Evolutionary conservation across 2,329 filamentous ascomycete genomes (phyloP).

Genomic region (Coniochaeta sp.): DNA sequence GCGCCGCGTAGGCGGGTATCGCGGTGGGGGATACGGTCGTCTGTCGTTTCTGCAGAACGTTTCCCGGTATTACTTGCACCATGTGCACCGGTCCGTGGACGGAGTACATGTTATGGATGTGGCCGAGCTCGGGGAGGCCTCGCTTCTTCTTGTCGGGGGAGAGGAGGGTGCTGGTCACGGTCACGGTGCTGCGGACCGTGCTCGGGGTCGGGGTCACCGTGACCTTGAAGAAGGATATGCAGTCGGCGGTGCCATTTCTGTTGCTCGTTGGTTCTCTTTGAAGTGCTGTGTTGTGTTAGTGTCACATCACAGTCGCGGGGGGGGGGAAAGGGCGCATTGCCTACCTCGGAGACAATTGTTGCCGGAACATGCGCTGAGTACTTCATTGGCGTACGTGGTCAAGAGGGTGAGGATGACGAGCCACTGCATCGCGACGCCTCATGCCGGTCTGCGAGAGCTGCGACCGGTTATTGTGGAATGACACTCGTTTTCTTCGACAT

Average conservation of each 20-base stretch:
- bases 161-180: constrained; percentile 4
- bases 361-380: constrained; percentile 1
- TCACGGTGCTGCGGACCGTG: neutral
- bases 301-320: neutral
- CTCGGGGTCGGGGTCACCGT: constrained; percentile 7
- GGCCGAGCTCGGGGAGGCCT: neutral
- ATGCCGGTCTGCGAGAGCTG: neutral
- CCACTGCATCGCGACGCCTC: neutral
- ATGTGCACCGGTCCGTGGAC: constrained; percentile 3
- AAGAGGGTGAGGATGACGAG: neutral
- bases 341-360: constrained; percentile 7
- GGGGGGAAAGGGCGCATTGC: neutral
- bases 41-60: constrained; percentile 3
- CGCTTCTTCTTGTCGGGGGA: neutral
- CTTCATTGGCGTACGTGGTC: neutral
- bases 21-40: constrained; percentile 4
- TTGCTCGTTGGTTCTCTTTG: neutral
- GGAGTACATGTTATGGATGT: neutral
- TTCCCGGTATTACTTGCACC: constrained; percentile 4
- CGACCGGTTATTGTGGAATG: neutral
- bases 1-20: constrained; percentile 6
- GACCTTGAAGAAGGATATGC: constrained; percentile 7
- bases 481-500: neutral
- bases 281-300: neutral
- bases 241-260: constrained; percentile 9